Conservation (phyloP, 2,329 filamentous ascomycete species). For the Penicillium sp. region DNA sequence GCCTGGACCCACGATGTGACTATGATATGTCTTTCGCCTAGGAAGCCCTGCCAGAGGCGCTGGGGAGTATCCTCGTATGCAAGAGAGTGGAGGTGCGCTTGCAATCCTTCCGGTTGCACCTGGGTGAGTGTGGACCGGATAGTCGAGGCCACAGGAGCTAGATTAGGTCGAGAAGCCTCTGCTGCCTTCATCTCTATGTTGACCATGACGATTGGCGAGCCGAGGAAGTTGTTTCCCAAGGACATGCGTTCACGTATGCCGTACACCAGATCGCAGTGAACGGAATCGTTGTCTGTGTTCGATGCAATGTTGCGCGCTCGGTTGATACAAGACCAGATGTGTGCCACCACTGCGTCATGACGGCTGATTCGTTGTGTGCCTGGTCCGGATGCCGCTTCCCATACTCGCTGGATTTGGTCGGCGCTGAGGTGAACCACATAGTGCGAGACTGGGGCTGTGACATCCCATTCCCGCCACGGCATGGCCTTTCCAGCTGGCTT, state of each 20-base stretch:
- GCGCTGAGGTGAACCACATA: slow-evolving; percentile 40
- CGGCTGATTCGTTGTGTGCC: slow-evolving; percentile 35
- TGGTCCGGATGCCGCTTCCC: slow-evolving; percentile 13
- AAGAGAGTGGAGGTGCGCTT: slow-evolving; percentile 12
- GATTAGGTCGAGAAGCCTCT: slow-evolving; percentile 6
- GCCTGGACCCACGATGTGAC: slow-evolving; percentile 17
- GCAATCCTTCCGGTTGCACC: slow-evolving; percentile 9
- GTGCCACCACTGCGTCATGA: slow-evolving; percentile 48
- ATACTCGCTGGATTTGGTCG: slow-evolving; percentile 38
- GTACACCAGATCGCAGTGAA: slow-evolving; percentile 15
- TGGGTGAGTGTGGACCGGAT: slow-evolving; percentile 14
- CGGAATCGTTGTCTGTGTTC: slow-evolving; percentile 5
- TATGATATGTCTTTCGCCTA: slow-evolving; percentile 15
- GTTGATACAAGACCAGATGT: slow-evolving; percentile 48
- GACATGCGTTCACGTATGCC: slow-evolving; percentile 9
- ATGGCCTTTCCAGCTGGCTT: slow-evolving; percentile 39
- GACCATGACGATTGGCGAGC: slow-evolving; percentile 12
- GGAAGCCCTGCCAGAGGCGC: slow-evolving; percentile 18
- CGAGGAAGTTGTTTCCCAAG: slow-evolving; percentile 10
- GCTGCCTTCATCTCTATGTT: slow-evolving; percentile 15
- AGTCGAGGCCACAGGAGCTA: slow-evolving; percentile 4
- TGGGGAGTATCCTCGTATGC: slow-evolving; percentile 15
- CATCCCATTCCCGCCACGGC: slow-evolving; percentile 45
- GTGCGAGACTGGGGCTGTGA: slow-evolving; percentile 31
- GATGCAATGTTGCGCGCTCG: slow-evolving; percentile 35